Conservation (phyloP, 495 filamentous ascomycete species). For the Xylaria bambusicola region DNA sequence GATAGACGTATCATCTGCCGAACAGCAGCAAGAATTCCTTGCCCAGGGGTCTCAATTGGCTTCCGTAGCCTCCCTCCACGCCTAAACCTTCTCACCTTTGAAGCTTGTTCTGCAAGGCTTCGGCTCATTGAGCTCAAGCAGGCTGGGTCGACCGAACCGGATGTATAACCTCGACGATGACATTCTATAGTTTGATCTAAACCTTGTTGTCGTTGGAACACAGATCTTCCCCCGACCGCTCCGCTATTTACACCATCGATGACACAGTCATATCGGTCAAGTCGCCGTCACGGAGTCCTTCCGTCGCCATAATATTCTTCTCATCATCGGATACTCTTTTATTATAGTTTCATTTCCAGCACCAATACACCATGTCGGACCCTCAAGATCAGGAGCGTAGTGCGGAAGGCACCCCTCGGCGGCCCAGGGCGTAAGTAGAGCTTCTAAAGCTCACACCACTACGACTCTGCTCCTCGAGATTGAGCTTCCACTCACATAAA, state of each 20-base stretch:
- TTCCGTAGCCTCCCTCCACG: neutral
- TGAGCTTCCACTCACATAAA: conserved; percentile 19
- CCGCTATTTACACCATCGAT: conserved; percentile 1
- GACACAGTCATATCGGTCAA: neutral
- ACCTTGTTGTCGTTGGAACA: neutral
- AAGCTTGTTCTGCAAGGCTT: neutral
- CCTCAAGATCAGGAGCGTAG: neutral
- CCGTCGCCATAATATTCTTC: neutral
- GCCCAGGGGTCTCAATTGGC: neutral
- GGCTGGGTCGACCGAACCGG: neutral
- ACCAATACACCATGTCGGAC: conserved; percentile 11
- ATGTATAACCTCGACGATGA: neutral
- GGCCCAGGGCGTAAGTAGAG: conserved; percentile 19
- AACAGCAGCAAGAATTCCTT: neutral
- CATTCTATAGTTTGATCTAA: neutral
- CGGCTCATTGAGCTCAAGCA: neutral
- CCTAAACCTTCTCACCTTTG: neutral
- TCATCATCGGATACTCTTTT: neutral
- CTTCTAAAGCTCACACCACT: neutral
- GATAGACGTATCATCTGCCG: neutral
- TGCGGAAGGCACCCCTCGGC: conserved; percentile 17
- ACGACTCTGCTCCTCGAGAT: neutral
- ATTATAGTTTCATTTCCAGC: neutral
- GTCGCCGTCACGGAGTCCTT: neutral
- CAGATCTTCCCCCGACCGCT: neutral